These are phyloP conservation scores for Paspalum vaginatum DNA, from an alignment of 176 grass and related monocot genomes.

Conservation along the genomic window DNA sequence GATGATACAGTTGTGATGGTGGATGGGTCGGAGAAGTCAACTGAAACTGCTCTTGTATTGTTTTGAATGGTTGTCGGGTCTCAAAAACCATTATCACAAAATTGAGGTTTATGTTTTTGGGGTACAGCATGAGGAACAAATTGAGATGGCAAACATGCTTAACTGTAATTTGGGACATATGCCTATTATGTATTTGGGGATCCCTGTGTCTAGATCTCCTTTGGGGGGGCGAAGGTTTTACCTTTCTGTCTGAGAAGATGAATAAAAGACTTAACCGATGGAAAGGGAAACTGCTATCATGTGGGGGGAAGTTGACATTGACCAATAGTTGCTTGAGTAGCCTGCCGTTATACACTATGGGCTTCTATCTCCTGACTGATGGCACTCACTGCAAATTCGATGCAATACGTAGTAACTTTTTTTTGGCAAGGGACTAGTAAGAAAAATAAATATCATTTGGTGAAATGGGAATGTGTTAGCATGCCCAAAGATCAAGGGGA, in stretches of 20 bases:
- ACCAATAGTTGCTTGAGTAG: neutral
- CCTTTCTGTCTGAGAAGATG: neutral
- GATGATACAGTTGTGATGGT: too few relatives aligned
- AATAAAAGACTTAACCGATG: neutral
- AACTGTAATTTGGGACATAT: neutral
- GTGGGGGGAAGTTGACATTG: neutral
- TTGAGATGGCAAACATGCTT: neutral
- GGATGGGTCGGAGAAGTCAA: too few relatives aligned
- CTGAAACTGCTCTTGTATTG: neutral
- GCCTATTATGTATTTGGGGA: neutral
- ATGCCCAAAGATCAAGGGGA: neutral
- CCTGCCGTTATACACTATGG: neutral
- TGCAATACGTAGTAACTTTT: too few relatives aligned
- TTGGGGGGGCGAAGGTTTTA: neutral
- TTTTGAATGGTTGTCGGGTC: neutral
- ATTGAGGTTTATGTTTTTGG: neutral
- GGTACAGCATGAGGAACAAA: neutral
- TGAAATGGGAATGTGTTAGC: neutral
- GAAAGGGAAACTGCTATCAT: neutral
- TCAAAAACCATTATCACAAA: too few relatives aligned
- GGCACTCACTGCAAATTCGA: neutral
- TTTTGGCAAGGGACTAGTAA: too few relatives aligned
- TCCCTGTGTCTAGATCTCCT: accelerated
- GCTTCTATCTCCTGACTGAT: neutral
- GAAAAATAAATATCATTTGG: neutral